Percentiles rank a stretch among this genome's conserved stretches.
phyloP scores from a whole-genome alignment of 2,329 filamentous ascomycete genomes.

The Colletotrichum lupini region DNA sequence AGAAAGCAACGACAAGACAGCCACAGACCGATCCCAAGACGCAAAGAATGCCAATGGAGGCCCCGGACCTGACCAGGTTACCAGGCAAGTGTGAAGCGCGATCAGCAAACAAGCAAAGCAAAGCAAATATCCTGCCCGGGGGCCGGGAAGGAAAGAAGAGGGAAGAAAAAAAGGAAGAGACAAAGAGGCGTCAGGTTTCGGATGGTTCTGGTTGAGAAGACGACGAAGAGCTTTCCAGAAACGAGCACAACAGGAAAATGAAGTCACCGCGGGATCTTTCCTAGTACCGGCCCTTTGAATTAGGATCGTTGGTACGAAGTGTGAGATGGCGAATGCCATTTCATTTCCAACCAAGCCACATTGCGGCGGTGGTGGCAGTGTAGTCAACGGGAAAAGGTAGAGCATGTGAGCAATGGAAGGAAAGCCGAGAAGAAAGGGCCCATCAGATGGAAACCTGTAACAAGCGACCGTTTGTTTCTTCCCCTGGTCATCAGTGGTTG shows the following conservation, averaged over 20 bases:
- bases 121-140: not conserved
- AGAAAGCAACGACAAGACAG: not conserved
- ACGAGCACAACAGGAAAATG: not conserved
- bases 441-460: not conserved
- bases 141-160: not conserved
- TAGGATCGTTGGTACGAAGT: not conserved
- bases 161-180: not conserved
- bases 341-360: not conserved
- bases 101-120: not conserved
- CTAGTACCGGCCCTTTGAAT: not conserved
- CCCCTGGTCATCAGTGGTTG: not conserved
- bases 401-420: not conserved
- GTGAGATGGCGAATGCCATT: not conserved
- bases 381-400: not conserved
- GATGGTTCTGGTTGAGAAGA: constrained; percentile 22
- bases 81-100: not conserved
- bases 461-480: constrained; percentile 14
- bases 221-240: constrained; percentile 14
- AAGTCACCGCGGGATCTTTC: not conserved
- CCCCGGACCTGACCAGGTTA: not conserved
- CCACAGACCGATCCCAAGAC: not conserved
- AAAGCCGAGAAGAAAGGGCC: not conserved
- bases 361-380: not conserved
- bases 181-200: constrained; percentile 28
- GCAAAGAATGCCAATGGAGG: not conserved